A percentile compares a stretch with the other conserved stretches of the same genome.
Evolutionary conservation across 495 filamentous ascomycete species (phyloP).

Genomic region (Penicillium bialowiezense): DNA sequence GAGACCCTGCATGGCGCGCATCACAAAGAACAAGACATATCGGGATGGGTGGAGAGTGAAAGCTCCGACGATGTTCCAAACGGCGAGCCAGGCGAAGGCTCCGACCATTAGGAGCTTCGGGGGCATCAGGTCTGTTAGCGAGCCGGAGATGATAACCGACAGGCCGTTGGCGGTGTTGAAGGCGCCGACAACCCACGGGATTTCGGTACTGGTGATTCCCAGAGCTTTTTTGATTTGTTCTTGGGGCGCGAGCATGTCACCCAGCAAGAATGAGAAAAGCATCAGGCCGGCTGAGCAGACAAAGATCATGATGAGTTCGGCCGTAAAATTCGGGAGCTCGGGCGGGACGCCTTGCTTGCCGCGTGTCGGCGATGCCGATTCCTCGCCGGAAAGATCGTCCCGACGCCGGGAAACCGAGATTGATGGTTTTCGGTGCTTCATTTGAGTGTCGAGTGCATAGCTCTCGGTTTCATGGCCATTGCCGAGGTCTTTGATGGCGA

Average conservation of each 20-base stretch:
- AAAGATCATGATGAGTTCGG: constrained; percentile 39
- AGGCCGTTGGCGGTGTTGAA: constrained; percentile 41
- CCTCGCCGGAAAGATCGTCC: constrained; percentile 11
- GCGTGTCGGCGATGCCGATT: constrained; percentile 17
- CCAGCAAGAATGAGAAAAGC: constrained; percentile 42
- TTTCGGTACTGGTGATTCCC: constrained; percentile 32
- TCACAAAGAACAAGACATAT: constrained; percentile 25
- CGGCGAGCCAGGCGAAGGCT: constrained; percentile 39
- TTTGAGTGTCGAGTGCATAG: constrained; percentile 12
- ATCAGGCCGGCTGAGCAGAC: constrained; percentile 44
- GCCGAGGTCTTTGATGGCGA: constrained; percentile 11
- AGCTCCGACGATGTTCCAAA: constrained; percentile 40
- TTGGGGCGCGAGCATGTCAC: constrained; percentile 40
- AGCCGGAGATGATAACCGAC: constrained; percentile 43
- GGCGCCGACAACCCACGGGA: constrained; percentile 43
- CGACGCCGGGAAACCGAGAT: constrained; percentile 17
- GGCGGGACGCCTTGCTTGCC: constrained; percentile 21
- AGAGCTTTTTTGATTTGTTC: constrained; percentile 31
- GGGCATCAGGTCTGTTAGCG: constrained; percentile 39
- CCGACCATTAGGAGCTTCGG: constrained; percentile 40
- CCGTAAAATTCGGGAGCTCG: constrained; percentile 19
- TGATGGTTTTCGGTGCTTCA: constrained; percentile 17
- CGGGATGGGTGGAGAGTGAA: constrained; percentile 35
- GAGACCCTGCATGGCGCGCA: constrained; percentile 30
- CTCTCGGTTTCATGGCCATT: constrained; percentile 8